Percentiles rank a stretch among this genome's conserved stretches.
These are phyloP conservation scores for Xylaria sp. DNA, from an alignment of 2,329 filamentous ascomycete genomes.

Conservation along the genomic window DNA sequence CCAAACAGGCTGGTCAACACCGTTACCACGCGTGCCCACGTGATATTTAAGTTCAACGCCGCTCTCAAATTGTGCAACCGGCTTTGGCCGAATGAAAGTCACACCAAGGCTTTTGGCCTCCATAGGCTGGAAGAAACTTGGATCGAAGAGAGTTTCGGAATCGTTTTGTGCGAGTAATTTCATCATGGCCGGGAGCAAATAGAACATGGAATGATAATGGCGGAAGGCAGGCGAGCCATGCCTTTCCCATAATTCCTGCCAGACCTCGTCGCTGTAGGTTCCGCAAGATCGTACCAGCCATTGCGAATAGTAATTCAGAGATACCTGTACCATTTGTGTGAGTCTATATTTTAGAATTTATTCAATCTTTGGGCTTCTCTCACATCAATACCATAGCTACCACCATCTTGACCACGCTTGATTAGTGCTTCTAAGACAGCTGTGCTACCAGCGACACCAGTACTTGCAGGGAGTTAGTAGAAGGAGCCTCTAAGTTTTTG, in stretches of 20 bases:
- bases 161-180: constrained; percentile 55
- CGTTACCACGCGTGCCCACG: constrained; percentile 62
- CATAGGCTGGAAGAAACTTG: constrained; percentile 59
- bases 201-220: constrained; percentile 61
- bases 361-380: constrained; percentile 40
- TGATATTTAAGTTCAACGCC: constrained; percentile 58
- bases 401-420: constrained; percentile 53
- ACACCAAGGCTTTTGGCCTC: constrained; percentile 47
- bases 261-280: constrained; percentile 50
- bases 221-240: constrained; percentile 61
- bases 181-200: constrained; percentile 55
- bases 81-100: constrained; percentile 56
- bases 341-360: not conserved
- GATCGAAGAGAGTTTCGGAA: constrained; percentile 55
- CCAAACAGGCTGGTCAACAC: constrained; percentile 60
- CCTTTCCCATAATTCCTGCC: constrained; percentile 43
- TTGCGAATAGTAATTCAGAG: constrained; percentile 57
- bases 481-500: not conserved
- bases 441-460: constrained; percentile 55
- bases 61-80: constrained; percentile 56
- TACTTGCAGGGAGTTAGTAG: constrained; percentile 45
- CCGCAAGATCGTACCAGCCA: constrained; percentile 56
- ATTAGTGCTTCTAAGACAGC: constrained; percentile 57
- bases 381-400: constrained; percentile 56
- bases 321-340: constrained; percentile 32